Base-by-base conservation (phyloP, 1,139 yeast species). In the Citeromyces siamensis region DNA sequence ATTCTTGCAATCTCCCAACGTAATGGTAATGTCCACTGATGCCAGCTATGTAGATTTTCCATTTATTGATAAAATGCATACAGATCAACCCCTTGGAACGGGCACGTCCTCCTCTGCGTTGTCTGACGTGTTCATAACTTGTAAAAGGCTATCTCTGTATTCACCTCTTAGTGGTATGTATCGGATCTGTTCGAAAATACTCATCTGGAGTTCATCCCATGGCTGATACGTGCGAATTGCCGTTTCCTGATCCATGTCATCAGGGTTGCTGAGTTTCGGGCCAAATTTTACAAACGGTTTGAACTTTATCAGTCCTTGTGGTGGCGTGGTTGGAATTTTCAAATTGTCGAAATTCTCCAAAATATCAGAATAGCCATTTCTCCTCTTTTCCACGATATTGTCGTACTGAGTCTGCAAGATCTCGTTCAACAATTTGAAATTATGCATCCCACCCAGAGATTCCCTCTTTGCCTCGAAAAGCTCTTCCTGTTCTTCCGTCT, bases 401-500 rank as follows among this genome's bases (percentile, higher is more conserved):
- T 21, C 23, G 23, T 21, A 21, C 23, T 21, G 23, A 8, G 23
- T 21, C 9, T 8, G 23, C 23, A 21, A 10, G 10, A 21, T 21
- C 7, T 21, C 23, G 10, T 21, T 21, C 9, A 21, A 10, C 7
- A 21, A 7, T 10, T 21, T 21, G 23, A 21, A 21, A 21, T 21
- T 10, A 21, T 21, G 23, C 23, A 21, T 21, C 23, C 23, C 23
- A 21, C 23, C 23, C 23, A 21, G 23, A 21, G 23, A 21, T 7
- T 21, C 23, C 10, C 23, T 21, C 23, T 21, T 21, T 7, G 23
- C 23, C 10, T 21, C 23, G 23, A 21, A 21, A 21, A 4, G 12
- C 6, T 4, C 19, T 14, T n/a, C 37, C 21, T 35, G 33, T 34
- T 2, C 35, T 27, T 6, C 32, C 37, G 34, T 38, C 40, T 12